A percentile compares a stretch with the other conserved stretches of the same genome.
Evolutionary conservation across 2,329 filamentous ascomycete species (phyloP).

Genomic region (Huntiella decipiens): DNA sequence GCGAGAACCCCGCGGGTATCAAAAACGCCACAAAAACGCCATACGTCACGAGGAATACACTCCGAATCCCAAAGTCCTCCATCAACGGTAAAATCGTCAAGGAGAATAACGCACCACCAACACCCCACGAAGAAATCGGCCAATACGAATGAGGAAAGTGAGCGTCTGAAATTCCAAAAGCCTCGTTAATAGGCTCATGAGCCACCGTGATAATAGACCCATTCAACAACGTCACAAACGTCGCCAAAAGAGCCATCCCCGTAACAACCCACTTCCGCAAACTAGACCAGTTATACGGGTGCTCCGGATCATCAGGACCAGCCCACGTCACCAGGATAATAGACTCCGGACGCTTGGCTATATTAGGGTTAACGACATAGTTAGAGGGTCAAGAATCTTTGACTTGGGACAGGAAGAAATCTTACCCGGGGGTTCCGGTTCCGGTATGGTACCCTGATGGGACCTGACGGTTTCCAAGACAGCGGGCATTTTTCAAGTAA

Average conservation of each 20-base stretch:
- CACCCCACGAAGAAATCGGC: constrained; percentile 13
- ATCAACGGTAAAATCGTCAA: constrained; percentile 23
- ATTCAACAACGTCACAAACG: constrained; percentile 14
- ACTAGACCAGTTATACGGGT: constrained; percentile 51
- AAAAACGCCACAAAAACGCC: constrained; percentile 14
- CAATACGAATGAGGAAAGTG: constrained; percentile 11
- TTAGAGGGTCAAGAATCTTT: too few species aligned
- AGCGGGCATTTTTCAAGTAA: background rate
- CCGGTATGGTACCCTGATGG: constrained; percentile 1
- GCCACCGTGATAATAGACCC: constrained; percentile 11
- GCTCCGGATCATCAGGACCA: constrained; percentile 35
- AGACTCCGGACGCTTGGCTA: too few species aligned
- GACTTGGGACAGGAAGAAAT: background rate
- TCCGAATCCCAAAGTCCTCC: constrained; percentile 19
- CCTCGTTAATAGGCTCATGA: constrained; percentile 12
- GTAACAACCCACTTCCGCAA: constrained; percentile 21
- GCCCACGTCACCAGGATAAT: constrained; percentile 36
- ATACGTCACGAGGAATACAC: constrained; percentile 15
- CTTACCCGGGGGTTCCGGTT: background rate
- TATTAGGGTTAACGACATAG: too few species aligned
- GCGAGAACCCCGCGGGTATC: constrained; percentile 4
- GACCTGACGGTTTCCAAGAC: constrained; percentile 3
- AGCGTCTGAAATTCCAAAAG: constrained; percentile 13
- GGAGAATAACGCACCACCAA: constrained; percentile 23
- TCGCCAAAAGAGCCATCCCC: constrained; percentile 18